Conservation (phyloP, 179 eudicot genomes). For the Beta macrorhiza region DNA sequence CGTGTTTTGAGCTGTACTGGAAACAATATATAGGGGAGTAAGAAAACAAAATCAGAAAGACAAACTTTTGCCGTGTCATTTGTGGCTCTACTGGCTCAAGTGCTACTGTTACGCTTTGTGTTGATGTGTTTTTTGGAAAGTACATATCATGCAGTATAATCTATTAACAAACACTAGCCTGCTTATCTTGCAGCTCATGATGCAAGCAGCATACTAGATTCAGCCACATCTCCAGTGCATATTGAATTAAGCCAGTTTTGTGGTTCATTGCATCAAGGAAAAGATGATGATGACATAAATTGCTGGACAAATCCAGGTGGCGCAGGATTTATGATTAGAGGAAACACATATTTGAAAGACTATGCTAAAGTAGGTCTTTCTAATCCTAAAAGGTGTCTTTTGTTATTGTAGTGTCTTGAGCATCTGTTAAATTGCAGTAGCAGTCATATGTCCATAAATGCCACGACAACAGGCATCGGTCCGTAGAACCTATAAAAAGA, state of each 20-base stretch:
- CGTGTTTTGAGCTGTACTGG: neutral
- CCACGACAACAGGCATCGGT: neutral
- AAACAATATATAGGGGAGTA: neutral
- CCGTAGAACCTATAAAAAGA: too few species aligned
- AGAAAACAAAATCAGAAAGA: neutral
- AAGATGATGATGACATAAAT: conserved; percentile 63
- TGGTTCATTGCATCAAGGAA: conserved; percentile 70
- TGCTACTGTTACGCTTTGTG: neutral
- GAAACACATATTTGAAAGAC: conserved; percentile 82
- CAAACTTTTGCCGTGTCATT: neutral
- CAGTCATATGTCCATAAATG: neutral
- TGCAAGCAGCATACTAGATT: conserved; percentile 49
- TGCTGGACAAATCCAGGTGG: conserved; percentile 95
- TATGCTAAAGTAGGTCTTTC: conserved; percentile 54
- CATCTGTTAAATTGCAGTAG: neutral
- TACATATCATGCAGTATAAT: conserved; percentile 6
- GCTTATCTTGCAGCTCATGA: conserved; percentile 41
- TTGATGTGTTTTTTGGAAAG: neutral
- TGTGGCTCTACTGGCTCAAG: neutral
- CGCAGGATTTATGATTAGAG: conserved; percentile 83
- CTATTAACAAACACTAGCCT: conserved; percentile 11
- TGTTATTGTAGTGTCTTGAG: neutral
- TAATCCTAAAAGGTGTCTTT: conserved; percentile 3
- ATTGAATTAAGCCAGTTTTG: conserved; percentile 55
- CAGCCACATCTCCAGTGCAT: conserved; percentile 45